phyloP scores from a whole-genome alignment of 2,329 filamentous ascomycete genomes.

The Chaetomiaceae sp. region DNA sequence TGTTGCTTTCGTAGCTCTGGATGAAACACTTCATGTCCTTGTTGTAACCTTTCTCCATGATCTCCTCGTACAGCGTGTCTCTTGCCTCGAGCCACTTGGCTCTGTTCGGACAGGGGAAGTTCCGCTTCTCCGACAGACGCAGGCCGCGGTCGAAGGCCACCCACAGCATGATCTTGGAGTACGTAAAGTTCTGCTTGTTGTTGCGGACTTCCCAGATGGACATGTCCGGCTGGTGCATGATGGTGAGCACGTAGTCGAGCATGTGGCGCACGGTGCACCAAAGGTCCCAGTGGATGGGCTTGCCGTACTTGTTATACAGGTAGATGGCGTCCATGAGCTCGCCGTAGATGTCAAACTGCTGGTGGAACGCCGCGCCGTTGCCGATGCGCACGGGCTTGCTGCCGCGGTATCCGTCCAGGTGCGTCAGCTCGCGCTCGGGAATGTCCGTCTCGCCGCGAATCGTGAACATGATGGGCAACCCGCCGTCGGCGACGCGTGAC shows the following conservation, averaged over 20 bases:
- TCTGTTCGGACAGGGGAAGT: slow-evolving; percentile 68
- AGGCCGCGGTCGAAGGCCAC: slow-evolving; percentile 73
- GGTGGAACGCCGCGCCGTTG: slow-evolving; percentile 71
- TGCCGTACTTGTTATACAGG: slow-evolving; percentile 74
- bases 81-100: slow-evolving; percentile 61
- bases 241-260: slow-evolving; percentile 65
- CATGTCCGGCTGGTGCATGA: slow-evolving; percentile 68
- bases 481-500: slow-evolving; percentile 55
- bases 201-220: slow-evolving; percentile 80
- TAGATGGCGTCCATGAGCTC: slow-evolving; percentile 76
- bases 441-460: slow-evolving; percentile 72
- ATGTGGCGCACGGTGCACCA: slow-evolving; percentile 69
- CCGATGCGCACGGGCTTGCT: slow-evolving; percentile 71
- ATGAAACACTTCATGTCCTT: slow-evolving; percentile 64
- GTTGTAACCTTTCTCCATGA: slow-evolving; percentile 77
- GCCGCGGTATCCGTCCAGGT: slow-evolving; percentile 68
- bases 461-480: slow-evolving; percentile 76
- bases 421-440: slow-evolving; percentile 62
- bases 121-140: slow-evolving; percentile 69
- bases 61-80: slow-evolving; percentile 66
- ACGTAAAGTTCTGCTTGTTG: slow-evolving; percentile 70
- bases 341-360: slow-evolving; percentile 76
- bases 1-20: slow-evolving; percentile 70
- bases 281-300: slow-evolving; percentile 70
- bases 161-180: slow-evolving; percentile 82